These are phyloP conservation scores for Pythium volutum DNA, from an alignment of 352 stramenopile genomes.

Conservation along the genomic window DNA sequence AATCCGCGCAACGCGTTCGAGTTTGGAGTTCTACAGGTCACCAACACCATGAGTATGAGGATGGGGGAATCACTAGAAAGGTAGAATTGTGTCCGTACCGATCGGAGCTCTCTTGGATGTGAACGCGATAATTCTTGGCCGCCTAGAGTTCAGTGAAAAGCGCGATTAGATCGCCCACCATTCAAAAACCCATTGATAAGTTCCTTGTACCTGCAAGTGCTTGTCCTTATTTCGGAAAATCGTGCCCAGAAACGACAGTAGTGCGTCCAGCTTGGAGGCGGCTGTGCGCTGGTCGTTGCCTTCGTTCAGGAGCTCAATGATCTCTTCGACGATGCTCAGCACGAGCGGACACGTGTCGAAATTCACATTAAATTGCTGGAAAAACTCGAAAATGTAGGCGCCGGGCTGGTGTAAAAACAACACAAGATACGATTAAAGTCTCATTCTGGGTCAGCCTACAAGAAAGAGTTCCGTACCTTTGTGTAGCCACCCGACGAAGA, in stretches of 20 bases:
- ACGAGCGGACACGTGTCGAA: constrained; percentile 87
- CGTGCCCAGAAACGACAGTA: constrained; percentile 82
- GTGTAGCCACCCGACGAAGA: constrained; percentile 74
- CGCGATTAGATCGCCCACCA: not conserved
- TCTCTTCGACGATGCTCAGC: constrained; percentile 87
- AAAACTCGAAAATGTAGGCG: constrained; percentile 90
- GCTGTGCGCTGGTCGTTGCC: constrained; percentile 58
- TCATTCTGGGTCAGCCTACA: too few species aligned
- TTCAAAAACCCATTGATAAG: not conserved
- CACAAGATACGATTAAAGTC: too few species aligned
- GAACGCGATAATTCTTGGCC: constrained; percentile 79
- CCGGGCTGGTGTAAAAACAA: constrained; percentile 71
- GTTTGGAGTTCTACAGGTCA: constrained; percentile 24
- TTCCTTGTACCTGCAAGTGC: constrained; percentile 45
- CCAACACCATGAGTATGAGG: not conserved
- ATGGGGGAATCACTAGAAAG: constrained; percentile 23
- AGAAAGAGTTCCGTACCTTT: constrained; percentile 59
- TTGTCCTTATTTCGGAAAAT: constrained; percentile 86
- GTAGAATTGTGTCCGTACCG: constrained; percentile 42
- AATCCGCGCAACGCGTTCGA: constrained; percentile 45
- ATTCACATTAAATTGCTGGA: constrained; percentile 88
- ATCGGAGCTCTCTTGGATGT: constrained; percentile 88
- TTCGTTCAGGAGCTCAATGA: constrained; percentile 78
- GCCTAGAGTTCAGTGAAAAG: constrained; percentile 30
- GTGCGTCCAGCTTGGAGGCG: constrained; percentile 72